A percentile compares a stretch with the other conserved stretches of the same genome.
These are phyloP conservation scores for Arthrinium puccinioides DNA, from an alignment of 2,329 filamentous ascomycete species.

Conservation along the genomic window DNA sequence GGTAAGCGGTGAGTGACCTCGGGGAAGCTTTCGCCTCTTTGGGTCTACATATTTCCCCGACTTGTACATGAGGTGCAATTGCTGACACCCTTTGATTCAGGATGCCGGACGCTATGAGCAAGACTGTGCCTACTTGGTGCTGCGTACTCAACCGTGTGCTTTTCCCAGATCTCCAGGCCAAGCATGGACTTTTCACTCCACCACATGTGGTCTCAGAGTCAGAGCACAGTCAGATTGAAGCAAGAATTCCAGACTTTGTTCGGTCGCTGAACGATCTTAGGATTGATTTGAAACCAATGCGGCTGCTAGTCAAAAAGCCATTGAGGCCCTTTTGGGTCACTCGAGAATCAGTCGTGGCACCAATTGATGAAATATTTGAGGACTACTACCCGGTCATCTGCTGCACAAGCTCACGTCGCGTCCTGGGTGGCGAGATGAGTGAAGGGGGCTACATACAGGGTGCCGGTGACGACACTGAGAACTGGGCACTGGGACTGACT, in stretches of 20 bases:
- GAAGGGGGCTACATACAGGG: constrained; percentile 84
- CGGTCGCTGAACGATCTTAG: constrained; percentile 45
- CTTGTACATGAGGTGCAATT: too few relatives aligned
- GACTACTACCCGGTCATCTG: constrained; percentile 70
- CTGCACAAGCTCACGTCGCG: constrained; percentile 74
- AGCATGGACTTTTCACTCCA: constrained; percentile 59
- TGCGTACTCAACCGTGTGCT: constrained; percentile 74
- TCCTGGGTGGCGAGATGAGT: constrained; percentile 59
- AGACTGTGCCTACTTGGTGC: constrained; percentile 92
- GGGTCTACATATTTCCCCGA: too few relatives aligned
- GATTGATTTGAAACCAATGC: constrained; percentile 49
- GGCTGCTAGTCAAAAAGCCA: constrained; percentile 57
- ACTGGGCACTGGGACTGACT: constrained; percentile 79
- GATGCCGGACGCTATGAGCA: constrained; percentile 91
- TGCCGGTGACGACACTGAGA: constrained; percentile 89
- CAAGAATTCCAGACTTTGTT: constrained; percentile 50
- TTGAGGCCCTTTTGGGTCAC: constrained; percentile 77
- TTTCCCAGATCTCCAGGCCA: constrained; percentile 46
- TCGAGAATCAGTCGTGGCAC: constrained; percentile 49
- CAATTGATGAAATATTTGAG: constrained; percentile 35
- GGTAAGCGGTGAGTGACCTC: too few relatives aligned
- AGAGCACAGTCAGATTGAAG: constrained; percentile 72
- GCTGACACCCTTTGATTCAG: too few relatives aligned
- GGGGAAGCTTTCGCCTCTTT: too few relatives aligned
- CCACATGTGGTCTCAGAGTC: constrained; percentile 65